phyloP scores from a whole-genome alignment of 441 rosid species.

The Arabidopsis lyrata region DNA sequence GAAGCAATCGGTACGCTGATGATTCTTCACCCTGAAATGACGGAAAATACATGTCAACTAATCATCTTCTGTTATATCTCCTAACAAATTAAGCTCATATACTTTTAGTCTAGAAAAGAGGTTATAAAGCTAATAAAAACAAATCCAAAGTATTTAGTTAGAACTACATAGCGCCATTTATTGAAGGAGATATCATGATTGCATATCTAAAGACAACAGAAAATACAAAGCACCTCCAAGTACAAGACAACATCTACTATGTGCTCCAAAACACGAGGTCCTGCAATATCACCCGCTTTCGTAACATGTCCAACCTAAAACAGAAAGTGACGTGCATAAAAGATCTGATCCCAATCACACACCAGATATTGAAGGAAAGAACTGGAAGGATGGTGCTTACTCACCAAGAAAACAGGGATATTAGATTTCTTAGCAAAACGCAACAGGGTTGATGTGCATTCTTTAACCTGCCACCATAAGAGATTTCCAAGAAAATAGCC shows the following conservation, averaged over 20 bases:
- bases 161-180: background rate
- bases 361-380: background rate
- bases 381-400: slow-evolving; percentile 35
- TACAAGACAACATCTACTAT: slow-evolving; percentile 96
- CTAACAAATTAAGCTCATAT: slow-evolving; percentile 18
- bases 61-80: slow-evolving; percentile 2
- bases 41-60: slow-evolving; percentile 8
- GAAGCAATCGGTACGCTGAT: slow-evolving; percentile 88
- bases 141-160: slow-evolving; percentile 16
- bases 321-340: slow-evolving; percentile 32
- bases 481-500: slow-evolving; percentile 1
- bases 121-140: slow-evolving; percentile 14
- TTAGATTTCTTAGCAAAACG: slow-evolving; percentile 89
- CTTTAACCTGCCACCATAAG: slow-evolving; percentile 73
- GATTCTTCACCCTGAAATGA: slow-evolving; percentile 82
- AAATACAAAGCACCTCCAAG: slow-evolving; percentile 73
- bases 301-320: slow-evolving; percentile 92
- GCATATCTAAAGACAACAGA: slow-evolving; percentile 24
- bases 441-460: slow-evolving; percentile 86
- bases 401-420: slow-evolving; percentile 88
- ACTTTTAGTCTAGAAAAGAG: slow-evolving; percentile 10
- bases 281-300: slow-evolving; percentile 93
- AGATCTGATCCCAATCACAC: slow-evolving; percentile 14
- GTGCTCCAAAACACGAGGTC: slow-evolving; percentile 99
- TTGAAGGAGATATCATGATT: slow-evolving; percentile 9